Percentiles rank a stretch among this genome's conserved stretches.
Conservation (phyloP, 805 yeast species). For the Candida ovalis region DNA sequence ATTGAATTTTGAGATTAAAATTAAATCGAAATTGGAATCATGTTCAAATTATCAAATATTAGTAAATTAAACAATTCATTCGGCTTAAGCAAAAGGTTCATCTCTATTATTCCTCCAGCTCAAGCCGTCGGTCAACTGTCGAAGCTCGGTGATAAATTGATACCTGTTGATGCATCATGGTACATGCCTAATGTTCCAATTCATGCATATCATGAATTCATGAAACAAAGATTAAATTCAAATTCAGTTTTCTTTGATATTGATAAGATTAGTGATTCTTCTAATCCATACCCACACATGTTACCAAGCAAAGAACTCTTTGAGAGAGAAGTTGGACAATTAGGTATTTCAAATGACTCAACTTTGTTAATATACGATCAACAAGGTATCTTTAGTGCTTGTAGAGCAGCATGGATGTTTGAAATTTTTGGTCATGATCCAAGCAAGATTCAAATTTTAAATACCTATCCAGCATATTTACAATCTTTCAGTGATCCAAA, state of each 20-base stretch:
- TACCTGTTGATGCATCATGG: conserved; percentile 90
- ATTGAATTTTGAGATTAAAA: background rate
- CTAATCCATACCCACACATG: conserved; percentile 85
- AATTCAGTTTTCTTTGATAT: conserved; percentile 74
- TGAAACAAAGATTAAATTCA: conserved; percentile 52
- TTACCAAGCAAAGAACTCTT: conserved; percentile 62
- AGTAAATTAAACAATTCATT: background rate
- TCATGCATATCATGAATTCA: conserved; percentile 56
- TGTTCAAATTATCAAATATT: background rate
- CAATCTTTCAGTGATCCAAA: conserved; percentile 25
- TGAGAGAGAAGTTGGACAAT: conserved; percentile 43
- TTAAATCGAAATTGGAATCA: background rate
- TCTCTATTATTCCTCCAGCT: conserved; percentile 22
- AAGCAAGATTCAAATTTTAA: conserved; percentile 55
- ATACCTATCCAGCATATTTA: conserved; percentile 49
- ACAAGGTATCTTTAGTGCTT: conserved; percentile 79
- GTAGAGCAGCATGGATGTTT: conserved; percentile 91
- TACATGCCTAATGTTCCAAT: conserved; percentile 74
- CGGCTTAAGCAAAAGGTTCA: background rate
- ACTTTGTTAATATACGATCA: conserved; percentile 79
- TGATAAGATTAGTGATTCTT: conserved; percentile 58
- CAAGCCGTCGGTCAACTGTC: conserved; percentile 14
- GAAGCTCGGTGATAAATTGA: conserved; percentile 7
- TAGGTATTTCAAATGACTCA: conserved; percentile 59
- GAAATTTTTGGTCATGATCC: conserved; percentile 69